Base-by-base conservation (phyloP, 2,329 filamentous ascomycete genomes). In the Byssothecium circinans region DNA sequence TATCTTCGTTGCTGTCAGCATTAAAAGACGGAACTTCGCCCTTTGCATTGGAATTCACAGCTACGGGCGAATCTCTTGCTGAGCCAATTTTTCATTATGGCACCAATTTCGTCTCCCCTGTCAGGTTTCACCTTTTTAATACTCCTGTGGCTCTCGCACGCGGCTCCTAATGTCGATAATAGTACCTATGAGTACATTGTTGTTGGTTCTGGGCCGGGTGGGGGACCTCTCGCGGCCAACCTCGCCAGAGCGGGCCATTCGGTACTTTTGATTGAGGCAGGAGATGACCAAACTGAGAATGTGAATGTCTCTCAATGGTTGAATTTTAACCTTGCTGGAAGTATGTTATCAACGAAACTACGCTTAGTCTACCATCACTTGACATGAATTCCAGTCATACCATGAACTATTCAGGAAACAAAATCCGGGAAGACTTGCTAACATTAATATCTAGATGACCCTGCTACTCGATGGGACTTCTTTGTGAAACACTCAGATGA, bases 401-500 rank as follows among this genome's bases (percentile, higher is more conserved):
- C n/a, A n/a, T n/a, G n/a, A 25, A 25, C 23, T 6, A 6, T 10
- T 25, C 23, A 25, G 23, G 10, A 25, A 25, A 25, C 23, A 10
- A 25, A 25, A 25, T 25, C 6, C 35, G 35, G 18, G 18, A 37
- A 3, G 15, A 10, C 35, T 37, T 4, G 22, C 12, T 22, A 20
- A 10, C 11, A n/a, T 44, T 14, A 15, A 17, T 8, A 5, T 29
- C 4, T 27, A 29, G 6, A n/a, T 20, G 7, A 29, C 33, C 2
- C 17, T 17, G 32, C 35, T 37, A 77, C 81, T 53, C 69, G 75
- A 36, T 86, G 82, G 83, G 78, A 83, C 60, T 85, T 81, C 65
- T 86, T 80, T 47, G 79, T 84, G 6, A 77, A 76, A 30, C 82
- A 85, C 61, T 84, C 83, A 53, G 70, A 74, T 7, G 75, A 84